These are phyloP conservation scores for Afroboletus lepidellus DNA, from an alignment of 1,284 basidiomycete genomes.

Conservation along the genomic window DNA sequence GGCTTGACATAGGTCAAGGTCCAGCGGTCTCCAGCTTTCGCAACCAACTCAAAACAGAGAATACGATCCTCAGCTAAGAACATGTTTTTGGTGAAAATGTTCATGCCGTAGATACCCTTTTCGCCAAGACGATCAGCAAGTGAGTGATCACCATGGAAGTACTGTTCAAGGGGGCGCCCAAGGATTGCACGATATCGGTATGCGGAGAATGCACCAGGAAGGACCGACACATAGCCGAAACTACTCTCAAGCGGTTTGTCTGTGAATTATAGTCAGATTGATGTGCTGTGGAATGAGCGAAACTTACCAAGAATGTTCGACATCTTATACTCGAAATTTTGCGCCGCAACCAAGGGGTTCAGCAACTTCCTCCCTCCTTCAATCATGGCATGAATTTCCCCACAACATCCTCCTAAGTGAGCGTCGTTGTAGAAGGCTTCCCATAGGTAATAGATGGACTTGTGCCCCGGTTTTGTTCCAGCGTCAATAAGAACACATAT, in stretches of 20 bases:
- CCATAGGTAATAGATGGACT: constrained; percentile 97
- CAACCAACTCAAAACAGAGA: constrained; percentile 94
- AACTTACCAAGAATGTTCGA: constrained; percentile 83
- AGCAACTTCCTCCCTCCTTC: constrained; percentile 88
- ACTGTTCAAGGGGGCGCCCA: constrained; percentile 92
- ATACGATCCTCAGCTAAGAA: constrained; percentile 96
- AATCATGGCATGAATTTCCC: constrained; percentile 95
- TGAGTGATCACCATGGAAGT: constrained; percentile 98
- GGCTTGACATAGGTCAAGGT: constrained; percentile 93
- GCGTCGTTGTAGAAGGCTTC: constrained; percentile 83
- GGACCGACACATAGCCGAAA: constrained; percentile 93
- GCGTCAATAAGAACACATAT: constrained; percentile 91
- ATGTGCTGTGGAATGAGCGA: background rate
- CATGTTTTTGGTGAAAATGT: constrained; percentile 97
- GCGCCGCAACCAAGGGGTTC: constrained; percentile 92
- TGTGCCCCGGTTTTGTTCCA: constrained; percentile 94
- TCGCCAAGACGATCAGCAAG: constrained; percentile 88
- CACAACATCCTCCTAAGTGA: constrained; percentile 78
- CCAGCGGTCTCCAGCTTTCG: constrained; percentile 86
- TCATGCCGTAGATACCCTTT: constrained; percentile 97
- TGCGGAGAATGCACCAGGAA: constrained; percentile 96
- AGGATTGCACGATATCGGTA: constrained; percentile 91
- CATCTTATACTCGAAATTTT: constrained; percentile 99
- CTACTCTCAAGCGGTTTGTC: constrained; percentile 93
- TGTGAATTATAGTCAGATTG: constrained; percentile 25